Evolutionary conservation across 169 alveolate species (phyloP).

Genomic region (Besnoitia besnoiti): DNA sequence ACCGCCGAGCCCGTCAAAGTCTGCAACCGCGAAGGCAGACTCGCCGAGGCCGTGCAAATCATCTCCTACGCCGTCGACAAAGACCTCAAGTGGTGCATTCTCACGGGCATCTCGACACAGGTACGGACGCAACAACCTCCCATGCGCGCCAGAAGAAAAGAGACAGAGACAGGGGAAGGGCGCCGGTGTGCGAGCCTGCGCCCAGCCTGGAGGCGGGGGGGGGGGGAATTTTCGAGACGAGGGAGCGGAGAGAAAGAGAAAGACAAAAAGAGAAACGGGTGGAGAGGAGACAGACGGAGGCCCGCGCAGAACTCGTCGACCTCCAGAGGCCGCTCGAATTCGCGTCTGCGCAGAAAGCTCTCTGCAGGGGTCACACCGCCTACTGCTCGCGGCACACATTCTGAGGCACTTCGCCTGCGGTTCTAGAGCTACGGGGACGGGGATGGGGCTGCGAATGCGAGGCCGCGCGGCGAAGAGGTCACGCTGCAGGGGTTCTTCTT

Average conservation of each 20-base stretch:
- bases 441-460: too few species aligned
- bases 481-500: too few species aligned
- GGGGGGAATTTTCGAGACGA: not conserved
- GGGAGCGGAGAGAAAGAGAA: not conserved
- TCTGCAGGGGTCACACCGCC: too few species aligned
- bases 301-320: too few species aligned
- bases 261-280: not conserved
- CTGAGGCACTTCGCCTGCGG: too few species aligned
- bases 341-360: too few species aligned
- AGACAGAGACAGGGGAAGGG: not conserved
- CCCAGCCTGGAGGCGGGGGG: not conserved
- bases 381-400: too few species aligned
- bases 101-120: slow-evolving; percentile 90
- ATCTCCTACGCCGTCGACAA: slow-evolving; percentile 78
- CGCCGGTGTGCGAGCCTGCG: not conserved
- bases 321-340: too few species aligned
- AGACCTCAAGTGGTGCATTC: slow-evolving; percentile 91
- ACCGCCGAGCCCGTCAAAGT: slow-evolving; percentile 82
- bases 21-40: slow-evolving; percentile 88
- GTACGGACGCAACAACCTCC: not conserved
- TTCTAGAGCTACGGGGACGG: too few species aligned
- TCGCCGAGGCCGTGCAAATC: slow-evolving; percentile 88
- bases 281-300: not conserved
- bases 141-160: not conserved
- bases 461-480: too few species aligned